Conservation (phyloP, 192 early-diverging fungal genomes). For the Backusella morwellensis region DNA sequence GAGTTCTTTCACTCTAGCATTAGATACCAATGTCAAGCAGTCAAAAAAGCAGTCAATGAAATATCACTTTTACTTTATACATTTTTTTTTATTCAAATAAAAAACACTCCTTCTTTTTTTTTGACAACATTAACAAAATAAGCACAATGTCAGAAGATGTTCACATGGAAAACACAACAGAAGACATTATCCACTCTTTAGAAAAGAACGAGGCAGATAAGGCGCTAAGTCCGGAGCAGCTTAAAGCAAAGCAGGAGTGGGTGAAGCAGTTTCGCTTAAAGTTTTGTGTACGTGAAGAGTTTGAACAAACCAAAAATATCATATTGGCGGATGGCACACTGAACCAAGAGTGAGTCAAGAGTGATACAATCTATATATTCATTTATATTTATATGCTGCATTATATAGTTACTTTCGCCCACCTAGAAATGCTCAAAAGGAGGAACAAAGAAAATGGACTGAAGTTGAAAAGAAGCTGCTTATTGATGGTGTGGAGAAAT, state of each 20-base stretch:
- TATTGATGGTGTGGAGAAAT: conserved; percentile 76
- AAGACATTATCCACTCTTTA: not conserved
- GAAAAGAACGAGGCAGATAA: not conserved
- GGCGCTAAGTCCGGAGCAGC: conserved; percentile 34
- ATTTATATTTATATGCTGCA: not conserved
- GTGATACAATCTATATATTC: not conserved
- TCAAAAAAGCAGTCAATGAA: not conserved
- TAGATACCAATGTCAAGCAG: not conserved
- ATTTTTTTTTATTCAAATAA: not conserved
- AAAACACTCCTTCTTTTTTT: not conserved
- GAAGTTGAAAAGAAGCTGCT: conserved; percentile 73
- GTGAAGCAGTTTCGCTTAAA: conserved; percentile 79
- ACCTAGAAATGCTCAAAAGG: conserved; percentile 59
- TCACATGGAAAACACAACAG: not conserved
- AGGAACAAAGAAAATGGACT: conserved; percentile 76
- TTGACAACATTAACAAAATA: not conserved
- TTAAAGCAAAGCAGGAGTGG: conserved; percentile 68
- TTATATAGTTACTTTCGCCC: conserved; percentile 68
- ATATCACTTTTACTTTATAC: not conserved
- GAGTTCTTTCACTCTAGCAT: too few species aligned
- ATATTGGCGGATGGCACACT: conserved; percentile 80
- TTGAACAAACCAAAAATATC: conserved; percentile 82
- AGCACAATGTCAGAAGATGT: conserved; percentile 8
- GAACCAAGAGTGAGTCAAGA: conserved; percentile 74
- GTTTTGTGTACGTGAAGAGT: conserved; percentile 80